These are phyloP conservation scores for Pouteria campechiana DNA, from an alignment of 179 eudicot species.

Conservation along the genomic window DNA sequence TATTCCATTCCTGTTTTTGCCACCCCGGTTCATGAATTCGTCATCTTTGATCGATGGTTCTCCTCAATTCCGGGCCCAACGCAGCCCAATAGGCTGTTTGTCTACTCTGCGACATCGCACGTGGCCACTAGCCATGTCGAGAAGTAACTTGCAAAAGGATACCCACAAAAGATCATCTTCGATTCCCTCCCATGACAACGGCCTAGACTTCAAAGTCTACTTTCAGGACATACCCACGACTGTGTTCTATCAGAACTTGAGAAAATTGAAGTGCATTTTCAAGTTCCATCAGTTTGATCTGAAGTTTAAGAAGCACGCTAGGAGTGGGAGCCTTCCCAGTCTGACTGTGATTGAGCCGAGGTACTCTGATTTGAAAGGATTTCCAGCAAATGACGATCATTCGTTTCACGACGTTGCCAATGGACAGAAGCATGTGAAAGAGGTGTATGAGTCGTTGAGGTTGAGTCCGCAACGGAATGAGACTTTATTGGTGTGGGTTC, in stretches of 20 bases:
- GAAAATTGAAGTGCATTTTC: conserved; percentile 73
- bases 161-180: conserved; percentile 5
- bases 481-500: conserved; percentile 70
- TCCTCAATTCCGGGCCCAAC: conserved; percentile 1
- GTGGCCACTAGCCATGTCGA: background rate
- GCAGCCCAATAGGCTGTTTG: conserved; percentile 4
- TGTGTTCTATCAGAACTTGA: conserved; percentile 70
- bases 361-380: conserved; percentile 62
- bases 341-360: conserved; percentile 76
- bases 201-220: conserved; percentile 55
- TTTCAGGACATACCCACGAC: conserved; percentile 72
- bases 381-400: conserved; percentile 81
- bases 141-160: background rate
- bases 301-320: conserved; percentile 66
- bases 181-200: conserved; percentile 36
- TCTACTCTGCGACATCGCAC: conserved; percentile 4
- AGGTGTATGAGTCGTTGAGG: conserved; percentile 76
- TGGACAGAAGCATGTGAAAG: conserved; percentile 82
- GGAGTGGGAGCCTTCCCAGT: conserved; percentile 49
- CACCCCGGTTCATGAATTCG: too few species aligned
- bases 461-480: conserved; percentile 69
- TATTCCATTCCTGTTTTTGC: too few species aligned
- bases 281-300: conserved; percentile 54
- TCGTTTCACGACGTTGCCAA: conserved; percentile 97
- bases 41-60: conserved; percentile 4